Evolutionary conservation across 2,329 filamentous ascomycete genomes (phyloP), one percentile per base, ranked within the genome.

Genomic region (Fusarium incarnatum): DNA sequence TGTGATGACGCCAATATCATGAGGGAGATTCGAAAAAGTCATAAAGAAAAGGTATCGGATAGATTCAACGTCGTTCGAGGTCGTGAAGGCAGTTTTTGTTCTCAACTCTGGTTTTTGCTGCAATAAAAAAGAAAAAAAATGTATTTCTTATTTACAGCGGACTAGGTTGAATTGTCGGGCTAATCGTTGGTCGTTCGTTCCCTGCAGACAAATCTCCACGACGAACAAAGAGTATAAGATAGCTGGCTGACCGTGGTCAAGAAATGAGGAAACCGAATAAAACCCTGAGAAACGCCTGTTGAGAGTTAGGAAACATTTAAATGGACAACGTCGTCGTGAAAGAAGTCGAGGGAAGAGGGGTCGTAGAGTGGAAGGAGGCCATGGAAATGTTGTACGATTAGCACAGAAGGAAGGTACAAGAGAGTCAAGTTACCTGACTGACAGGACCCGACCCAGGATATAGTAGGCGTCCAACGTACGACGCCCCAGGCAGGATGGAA

Each of bases 371-470:
- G 30, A 72, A n/a, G 23, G 46, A 22, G 53, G 42, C 48, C 54
- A 56, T 40, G n/a, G 13, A 18, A 56, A 65, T 45, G 28, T 47
- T 47, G 59, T 50, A 57, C 41, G 55, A 48, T 47, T 37, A 37
- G 34, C 34, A 37, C 34, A 37, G 18, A n/a, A 37, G 18, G 18
- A n/a, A 27, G 30, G 30, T 34, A 58, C 41, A 61, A 15, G n/a
- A 56, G n/a, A 28, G 25, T 56, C 27, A 37, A 62, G 32, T 50
- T 67, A 67, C 49, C 56, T 47, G 63, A 32, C 37, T 60, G 18
- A 28, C 30, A 32, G 25, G 23, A 18, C n/a, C 34, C 20, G 48
- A 13, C 27, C 46, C 40, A 20, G 41, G 23, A 49, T 40, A 53
- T 27, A 41, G 34, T 13, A 53, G 49, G n/a, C 23, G 15, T 45